Evolutionary conservation across 306 rosid genomes (phyloP).

Genomic region (Glycine latifolia): DNA sequence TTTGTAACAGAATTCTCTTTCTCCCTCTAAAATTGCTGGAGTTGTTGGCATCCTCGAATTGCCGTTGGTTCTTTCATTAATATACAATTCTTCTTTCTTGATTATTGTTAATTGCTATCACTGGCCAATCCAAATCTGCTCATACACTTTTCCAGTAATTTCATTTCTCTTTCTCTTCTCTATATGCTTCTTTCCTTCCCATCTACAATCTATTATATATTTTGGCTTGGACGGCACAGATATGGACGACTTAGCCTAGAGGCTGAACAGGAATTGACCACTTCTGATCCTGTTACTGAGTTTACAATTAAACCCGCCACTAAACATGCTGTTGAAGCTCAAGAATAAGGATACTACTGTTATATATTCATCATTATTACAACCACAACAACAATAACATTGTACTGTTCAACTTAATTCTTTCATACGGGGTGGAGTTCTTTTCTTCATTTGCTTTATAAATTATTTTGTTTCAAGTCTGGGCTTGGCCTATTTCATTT

Average conservation of each 20-base stretch:
- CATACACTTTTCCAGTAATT: conserved; percentile 74
- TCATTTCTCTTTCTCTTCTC: too few relatives aligned
- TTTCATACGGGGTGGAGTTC: conserved; percentile 44
- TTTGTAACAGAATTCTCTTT: too few relatives aligned
- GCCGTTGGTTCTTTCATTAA: too few relatives aligned
- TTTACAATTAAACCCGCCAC: conserved; percentile 73
- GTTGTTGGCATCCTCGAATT: too few relatives aligned
- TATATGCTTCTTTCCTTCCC: too few relatives aligned
- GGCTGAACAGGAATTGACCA: conserved; percentile 77
- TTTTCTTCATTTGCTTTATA: conserved; percentile 52
- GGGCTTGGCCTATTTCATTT: too few relatives aligned
- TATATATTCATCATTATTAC: neutral
- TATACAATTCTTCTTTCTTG: too few relatives aligned
- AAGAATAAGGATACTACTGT: neutral
- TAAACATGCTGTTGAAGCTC: conserved; percentile 63
- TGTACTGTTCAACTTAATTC: conserved; percentile 35
- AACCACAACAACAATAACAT: neutral
- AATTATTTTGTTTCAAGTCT: conserved; percentile 39
- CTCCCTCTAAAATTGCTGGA: too few relatives aligned
- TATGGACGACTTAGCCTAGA: conserved; percentile 88
- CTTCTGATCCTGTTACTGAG: conserved; percentile 75
- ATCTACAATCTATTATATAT: too few relatives aligned
- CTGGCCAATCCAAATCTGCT: conserved; percentile 80
- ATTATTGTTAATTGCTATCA: too few relatives aligned
- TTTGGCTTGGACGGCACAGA: neutral